phyloP scores from a whole-genome alignment of 768 basidiomycete species.

The Strobilomyces dryophilus region DNA sequence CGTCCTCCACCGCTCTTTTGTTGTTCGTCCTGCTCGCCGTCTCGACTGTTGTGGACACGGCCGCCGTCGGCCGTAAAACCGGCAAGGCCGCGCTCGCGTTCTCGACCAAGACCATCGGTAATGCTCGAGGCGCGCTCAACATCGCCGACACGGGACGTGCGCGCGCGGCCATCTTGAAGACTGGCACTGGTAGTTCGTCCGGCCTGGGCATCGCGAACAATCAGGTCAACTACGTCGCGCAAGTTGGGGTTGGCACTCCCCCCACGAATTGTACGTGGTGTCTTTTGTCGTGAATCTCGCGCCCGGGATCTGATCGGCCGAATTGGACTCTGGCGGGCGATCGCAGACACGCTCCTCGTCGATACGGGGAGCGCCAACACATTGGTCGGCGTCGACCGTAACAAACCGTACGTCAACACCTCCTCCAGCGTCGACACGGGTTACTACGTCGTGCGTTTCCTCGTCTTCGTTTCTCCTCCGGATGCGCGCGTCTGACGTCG shows the following conservation, averaged over 20 bases:
- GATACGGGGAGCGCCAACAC: conserved; percentile 22
- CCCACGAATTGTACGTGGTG: conserved; percentile 21
- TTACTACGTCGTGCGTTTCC: conserved; percentile 10
- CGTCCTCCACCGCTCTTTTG: background rate
- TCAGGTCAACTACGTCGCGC: conserved; percentile 20
- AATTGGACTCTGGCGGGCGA: no score
- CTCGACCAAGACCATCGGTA: conserved; percentile 4
- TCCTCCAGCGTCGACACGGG: conserved; percentile 15
- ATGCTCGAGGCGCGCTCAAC: conserved; percentile 2
- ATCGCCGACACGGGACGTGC: conserved; percentile 13
- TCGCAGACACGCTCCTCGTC: conserved; percentile 19
- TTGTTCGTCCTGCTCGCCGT: background rate
- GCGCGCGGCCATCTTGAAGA: conserved; percentile 9
- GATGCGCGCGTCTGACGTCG: background rate
- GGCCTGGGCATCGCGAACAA: conserved; percentile 15
- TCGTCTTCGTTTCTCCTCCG: background rate
- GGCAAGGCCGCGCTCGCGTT: conserved; percentile 8
- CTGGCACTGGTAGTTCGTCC: background rate
- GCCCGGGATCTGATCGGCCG: no score
- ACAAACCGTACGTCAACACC: conserved; percentile 10
- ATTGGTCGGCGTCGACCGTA: conserved; percentile 15
- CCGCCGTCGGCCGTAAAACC: background rate
- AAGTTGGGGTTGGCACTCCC: conserved; percentile 26
- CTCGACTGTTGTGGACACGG: background rate
- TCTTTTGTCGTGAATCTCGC: background rate